Conservation (phyloP, 164 flowering plant genomes). For the Vitis cinerea region DNA sequence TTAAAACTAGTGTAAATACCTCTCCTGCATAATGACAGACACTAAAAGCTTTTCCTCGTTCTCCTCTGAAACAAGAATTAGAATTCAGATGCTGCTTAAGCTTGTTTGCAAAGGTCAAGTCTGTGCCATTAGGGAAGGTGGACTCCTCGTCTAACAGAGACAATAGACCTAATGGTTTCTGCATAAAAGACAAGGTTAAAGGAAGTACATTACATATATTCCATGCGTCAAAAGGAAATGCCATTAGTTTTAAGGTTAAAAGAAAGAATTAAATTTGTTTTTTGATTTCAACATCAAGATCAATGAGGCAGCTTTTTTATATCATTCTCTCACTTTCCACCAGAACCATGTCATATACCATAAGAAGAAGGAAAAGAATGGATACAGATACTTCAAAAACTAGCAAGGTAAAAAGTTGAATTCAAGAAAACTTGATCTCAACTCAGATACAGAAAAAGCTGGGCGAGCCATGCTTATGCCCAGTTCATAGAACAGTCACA, state of each 20-base stretch:
- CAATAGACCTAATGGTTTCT: slow-evolving; percentile 91
- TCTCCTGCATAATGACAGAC: slow-evolving; percentile 94
- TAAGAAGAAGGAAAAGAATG: no score
- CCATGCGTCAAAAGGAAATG: not conserved
- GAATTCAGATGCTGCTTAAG: slow-evolving; percentile 88
- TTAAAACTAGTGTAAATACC: slow-evolving; percentile 39
- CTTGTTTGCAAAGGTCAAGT: slow-evolving; percentile 89
- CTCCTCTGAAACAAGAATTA: slow-evolving; percentile 80
- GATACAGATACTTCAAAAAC: no score
- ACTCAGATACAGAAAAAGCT: no score
- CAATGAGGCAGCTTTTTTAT: no score
- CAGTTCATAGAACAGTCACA: no score
- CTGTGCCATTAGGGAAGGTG: slow-evolving; percentile 97
- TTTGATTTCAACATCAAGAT: no score
- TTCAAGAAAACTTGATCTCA: no score
- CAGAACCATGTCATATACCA: no score
- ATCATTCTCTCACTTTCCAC: no score
- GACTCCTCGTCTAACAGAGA: slow-evolving; percentile 97
- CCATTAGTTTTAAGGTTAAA: not conserved
- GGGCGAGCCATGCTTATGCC: no score
- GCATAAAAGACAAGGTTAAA: slow-evolving; percentile 29
- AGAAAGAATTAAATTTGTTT: not conserved
- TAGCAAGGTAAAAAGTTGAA: no score
- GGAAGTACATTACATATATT: not conserved
- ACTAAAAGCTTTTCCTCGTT: slow-evolving; percentile 72